These are phyloP conservation scores for Neofusicoccum laricinum DNA, from an alignment of 2,329 filamentous ascomycete genomes.

Conservation along the genomic window DNA sequence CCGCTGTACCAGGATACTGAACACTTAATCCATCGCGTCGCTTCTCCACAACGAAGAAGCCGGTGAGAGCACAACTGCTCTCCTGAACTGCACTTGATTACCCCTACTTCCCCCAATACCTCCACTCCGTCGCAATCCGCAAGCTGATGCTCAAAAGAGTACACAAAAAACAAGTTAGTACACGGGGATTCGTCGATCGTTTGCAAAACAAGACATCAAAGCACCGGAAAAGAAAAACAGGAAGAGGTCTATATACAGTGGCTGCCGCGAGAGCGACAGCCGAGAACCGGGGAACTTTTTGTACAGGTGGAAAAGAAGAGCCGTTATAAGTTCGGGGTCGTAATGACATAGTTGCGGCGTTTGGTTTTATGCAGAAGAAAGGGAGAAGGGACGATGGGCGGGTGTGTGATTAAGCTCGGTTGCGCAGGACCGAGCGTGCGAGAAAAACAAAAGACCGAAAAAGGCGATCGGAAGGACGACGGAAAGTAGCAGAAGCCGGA, in stretches of 20 bases:
- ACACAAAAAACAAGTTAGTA: neutral
- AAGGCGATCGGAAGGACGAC: neutral
- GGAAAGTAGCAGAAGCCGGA: neutral
- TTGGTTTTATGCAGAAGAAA: neutral
- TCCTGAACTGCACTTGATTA: neutral
- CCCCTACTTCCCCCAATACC: too few relatives aligned
- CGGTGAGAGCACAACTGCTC: neutral
- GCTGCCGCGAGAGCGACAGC: neutral
- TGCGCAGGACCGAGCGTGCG: neutral
- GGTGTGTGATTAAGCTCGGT: neutral
- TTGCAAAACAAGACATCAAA: neutral
- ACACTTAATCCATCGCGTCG: neutral
- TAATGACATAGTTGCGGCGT: constrained; percentile 1
- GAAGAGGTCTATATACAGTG: neutral
- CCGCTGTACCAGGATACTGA: neutral
- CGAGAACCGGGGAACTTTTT: neutral
- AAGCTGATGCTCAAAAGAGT: neutral
- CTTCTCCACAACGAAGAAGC: neutral
- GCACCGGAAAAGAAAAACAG: neutral
- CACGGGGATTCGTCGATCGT: constrained; percentile 1
- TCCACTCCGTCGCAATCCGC: too few relatives aligned
- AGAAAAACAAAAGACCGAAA: neutral
- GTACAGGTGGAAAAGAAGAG: neutral
- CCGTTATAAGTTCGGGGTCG: neutral
- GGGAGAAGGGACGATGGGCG: neutral